Conservation (phyloP, 495 filamentous ascomycete genomes). For the Penicillium coprophilum region DNA sequence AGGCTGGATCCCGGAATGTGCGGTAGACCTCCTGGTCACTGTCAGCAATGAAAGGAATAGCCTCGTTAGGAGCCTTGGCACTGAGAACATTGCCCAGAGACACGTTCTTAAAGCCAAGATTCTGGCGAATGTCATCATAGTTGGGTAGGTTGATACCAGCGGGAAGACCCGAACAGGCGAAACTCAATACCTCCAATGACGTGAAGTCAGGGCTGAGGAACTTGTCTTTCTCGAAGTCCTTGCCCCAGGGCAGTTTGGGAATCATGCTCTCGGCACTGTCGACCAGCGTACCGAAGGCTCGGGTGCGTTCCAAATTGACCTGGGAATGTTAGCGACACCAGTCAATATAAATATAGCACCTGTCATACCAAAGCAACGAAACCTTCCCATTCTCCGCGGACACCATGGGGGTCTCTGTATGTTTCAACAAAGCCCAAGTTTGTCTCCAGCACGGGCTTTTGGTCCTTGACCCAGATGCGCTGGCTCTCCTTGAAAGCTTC, state of each 20-base stretch:
- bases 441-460: constrained; percentile 82
- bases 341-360: not conserved
- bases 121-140: constrained; percentile 92
- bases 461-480: constrained; percentile 88
- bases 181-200: constrained; percentile 71
- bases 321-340: constrained; percentile 33
- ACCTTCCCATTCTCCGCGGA: constrained; percentile 96
- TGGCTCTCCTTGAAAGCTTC: constrained; percentile 89
- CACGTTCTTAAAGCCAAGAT: constrained; percentile 97
- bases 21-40: constrained; percentile 74
- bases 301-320: constrained; percentile 83
- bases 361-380: constrained; percentile 70
- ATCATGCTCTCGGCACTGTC: constrained; percentile 78
- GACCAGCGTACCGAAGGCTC: constrained; percentile 85
- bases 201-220: constrained; percentile 96
- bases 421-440: constrained; percentile 97
- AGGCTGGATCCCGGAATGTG: constrained; percentile 76
- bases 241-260: constrained; percentile 81
- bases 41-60: constrained; percentile 80
- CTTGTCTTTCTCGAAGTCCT: constrained; percentile 90
- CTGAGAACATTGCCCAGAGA: constrained; percentile 85
- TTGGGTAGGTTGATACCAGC: constrained; percentile 82
- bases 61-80: constrained; percentile 86
- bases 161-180: constrained; percentile 79
- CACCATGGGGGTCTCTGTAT: constrained; percentile 89